These are phyloP conservation scores for Erodium trifolium DNA, from an alignment of 441 rosid species.

Conservation along the genomic window DNA sequence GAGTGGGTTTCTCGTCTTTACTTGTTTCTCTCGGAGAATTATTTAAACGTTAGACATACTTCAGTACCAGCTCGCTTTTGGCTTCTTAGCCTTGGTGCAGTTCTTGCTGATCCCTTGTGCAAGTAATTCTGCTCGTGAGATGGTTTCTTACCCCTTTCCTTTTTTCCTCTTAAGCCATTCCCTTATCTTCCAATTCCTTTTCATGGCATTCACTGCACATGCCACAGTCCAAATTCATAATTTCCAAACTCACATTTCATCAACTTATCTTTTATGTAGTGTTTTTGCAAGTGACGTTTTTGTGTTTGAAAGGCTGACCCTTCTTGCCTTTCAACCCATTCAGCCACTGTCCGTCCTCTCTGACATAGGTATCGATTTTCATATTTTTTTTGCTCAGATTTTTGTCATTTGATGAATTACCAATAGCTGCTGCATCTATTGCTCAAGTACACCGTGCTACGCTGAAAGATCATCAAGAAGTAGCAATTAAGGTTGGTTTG, in stretches of 20 bases:
- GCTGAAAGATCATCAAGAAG: conserved; percentile 55
- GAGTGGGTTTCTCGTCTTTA: neutral
- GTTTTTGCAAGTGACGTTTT: neutral
- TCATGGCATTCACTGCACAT: neutral
- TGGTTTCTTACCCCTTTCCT: neutral
- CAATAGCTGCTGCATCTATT: conserved; percentile 93
- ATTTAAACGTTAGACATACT: neutral
- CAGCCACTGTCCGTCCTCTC: neutral
- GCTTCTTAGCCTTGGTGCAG: neutral
- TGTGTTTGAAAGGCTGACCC: neutral
- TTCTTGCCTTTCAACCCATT: neutral
- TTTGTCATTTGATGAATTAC: conserved; percentile 67
- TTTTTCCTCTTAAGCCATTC: neutral
- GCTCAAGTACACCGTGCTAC: conserved; percentile 87
- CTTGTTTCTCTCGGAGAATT: neutral
- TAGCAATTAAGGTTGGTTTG: conserved; percentile 65
- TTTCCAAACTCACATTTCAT: conserved; percentile 1
- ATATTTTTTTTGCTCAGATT: conserved; percentile 41
- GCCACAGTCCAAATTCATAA: neutral
- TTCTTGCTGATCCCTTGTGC: neutral
- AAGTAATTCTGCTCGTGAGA: neutral
- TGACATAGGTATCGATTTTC: conserved; percentile 14
- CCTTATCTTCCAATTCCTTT: neutral
- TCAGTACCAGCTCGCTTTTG: neutral
- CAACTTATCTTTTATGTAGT: neutral